Conservation (phyloP, 805 yeast genomes). For the Sungouiella thailandica region DNA sequence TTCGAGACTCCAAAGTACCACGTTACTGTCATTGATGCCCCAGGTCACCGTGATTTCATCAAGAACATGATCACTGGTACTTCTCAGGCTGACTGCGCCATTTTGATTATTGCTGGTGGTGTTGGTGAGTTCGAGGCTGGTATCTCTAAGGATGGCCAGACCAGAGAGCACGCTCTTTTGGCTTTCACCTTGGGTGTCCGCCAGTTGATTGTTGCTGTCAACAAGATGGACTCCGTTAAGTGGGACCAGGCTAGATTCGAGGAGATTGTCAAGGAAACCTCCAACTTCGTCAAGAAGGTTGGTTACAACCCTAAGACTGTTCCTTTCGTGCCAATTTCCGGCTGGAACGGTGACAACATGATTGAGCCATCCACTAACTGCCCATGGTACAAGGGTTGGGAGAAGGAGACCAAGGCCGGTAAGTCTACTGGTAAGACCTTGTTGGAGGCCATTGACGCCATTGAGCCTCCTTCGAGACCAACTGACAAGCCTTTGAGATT, state of each 20-base stretch:
- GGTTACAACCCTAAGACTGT: conserved; percentile 80
- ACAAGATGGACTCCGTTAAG: conserved; percentile 93
- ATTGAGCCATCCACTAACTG: conserved; percentile 77
- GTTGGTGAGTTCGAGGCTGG: conserved; percentile 95
- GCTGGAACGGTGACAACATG: conserved; percentile 94
- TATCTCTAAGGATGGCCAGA: conserved; percentile 91
- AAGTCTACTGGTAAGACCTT: conserved; percentile 71
- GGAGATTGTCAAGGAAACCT: conserved; percentile 71
- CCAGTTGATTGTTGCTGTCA: conserved; percentile 83
- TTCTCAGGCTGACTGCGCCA: conserved; percentile 90
- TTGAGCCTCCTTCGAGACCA: conserved; percentile 78
- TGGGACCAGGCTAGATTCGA: conserved; percentile 80
- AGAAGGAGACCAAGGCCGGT: conserved; percentile 71
- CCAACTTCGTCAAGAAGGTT: conserved; percentile 78
- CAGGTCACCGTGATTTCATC: conserved; percentile 96
- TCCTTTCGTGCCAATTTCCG: conserved; percentile 80
- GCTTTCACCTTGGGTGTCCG: conserved; percentile 87
- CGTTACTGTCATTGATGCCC: conserved; percentile 91
- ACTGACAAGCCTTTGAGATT: conserved; percentile 83
- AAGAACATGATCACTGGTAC: conserved; percentile 96
- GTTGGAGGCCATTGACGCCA: conserved; percentile 79
- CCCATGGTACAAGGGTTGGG: conserved; percentile 88
- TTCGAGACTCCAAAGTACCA: conserved; percentile 87
- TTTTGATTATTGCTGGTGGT: conserved; percentile 87
- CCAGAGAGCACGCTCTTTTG: conserved; percentile 81